Base-by-base conservation (phyloP, 2,329 filamentous ascomycete species). In the Beauveria scarabaeidicola region DNA sequence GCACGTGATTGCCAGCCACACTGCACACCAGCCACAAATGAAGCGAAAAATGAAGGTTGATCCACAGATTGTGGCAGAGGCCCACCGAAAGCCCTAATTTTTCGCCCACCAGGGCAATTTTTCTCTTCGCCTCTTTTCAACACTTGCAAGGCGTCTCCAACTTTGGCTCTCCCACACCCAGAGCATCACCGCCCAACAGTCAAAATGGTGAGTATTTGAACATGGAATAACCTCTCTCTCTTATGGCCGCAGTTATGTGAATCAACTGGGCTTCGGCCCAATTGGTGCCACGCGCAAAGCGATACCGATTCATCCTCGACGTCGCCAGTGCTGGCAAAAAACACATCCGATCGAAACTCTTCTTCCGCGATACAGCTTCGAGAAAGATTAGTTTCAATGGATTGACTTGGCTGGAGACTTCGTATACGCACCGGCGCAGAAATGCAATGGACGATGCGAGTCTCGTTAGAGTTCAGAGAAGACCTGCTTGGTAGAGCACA, bases 401-500 rank as follows among this genome's bases (percentile, higher is more conserved):
- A 77, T 81, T 84, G 82, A 84, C 75, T 77, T 85, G 84, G 82
- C 84, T 87, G 82, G 84, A 87, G 84, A 77, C 74, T 23, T 25
- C n/a, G 52, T 6, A 38, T 19, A 66, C 68, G 66, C 62, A 69
- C 65, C 69, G 74, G 76, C 64, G 80, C 79, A 79, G 79, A 78
- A 79, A 83, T 80, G 81, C 75, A 75, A 73, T 72, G 71, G 72
- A 67, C 73, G 15, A 47, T 47, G 29, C 41, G 77, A 78, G 67
- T 82, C 88, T 94, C 90, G 87, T 80, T 95, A 95, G 91, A 96
- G 91, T 88, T 89, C 79, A 88, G 85, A 88, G 86, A 89, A 88
- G 89, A 82, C 74, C 77, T 82, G 81, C 79, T 80, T 78, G 79
- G 82, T 87, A 87, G 84, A 59, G 56, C 56, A 58, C 87, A 84